Base-by-base conservation (phyloP, 192 early-diverging fungal species). In the Coemansia sp. region DNA sequence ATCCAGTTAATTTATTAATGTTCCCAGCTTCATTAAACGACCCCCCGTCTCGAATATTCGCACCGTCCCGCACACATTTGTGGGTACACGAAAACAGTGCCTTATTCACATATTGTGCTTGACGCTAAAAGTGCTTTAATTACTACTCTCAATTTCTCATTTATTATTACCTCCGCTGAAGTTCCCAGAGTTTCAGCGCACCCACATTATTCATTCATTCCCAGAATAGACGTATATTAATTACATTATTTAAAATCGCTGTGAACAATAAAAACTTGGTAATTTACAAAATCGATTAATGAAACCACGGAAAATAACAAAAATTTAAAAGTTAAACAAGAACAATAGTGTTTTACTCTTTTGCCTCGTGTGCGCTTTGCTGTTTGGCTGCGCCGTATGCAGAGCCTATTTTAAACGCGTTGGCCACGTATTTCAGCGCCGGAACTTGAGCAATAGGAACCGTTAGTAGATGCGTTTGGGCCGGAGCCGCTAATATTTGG, bases 241-340 rank as follows among this genome's bases (percentile, higher is more conserved):
- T n/a, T 42, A 15, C 14, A 12, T 2, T 42, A 12, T n/a, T 4
- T 12, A 42, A 42, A 3, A 31, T 1, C 6, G 40, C 11, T 42
- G 15, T 14, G 40, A 42, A 11, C 3, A 11, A 38, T n/a, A 42
- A n/a, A 15, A 2, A 42, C 12, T 42, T n/a, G 4, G 12, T 48
- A 60, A 60, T 60, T 48, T 60, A 60, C 59, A 47, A 26, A 48
- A 3, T 8, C 21, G 23, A 59, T 59, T 59, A 42, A 21, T 44
- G n/a, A 44, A 40, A 47, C 11, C 38, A 36, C 12, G 31, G n/a
- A 40, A 46, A 14, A 59, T 36, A 57, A 57, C 15, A n/a, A 42
- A 42, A 11, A 42, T 4, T 4, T 42, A 15, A 42, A 42, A 4
- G 10, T 42, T 15, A 42, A n/a, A 42, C 40, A 6, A 5, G 28